A percentile compares a stretch with the other conserved stretches of the same genome.
These are phyloP conservation scores for Globisporangium cederbergense DNA, from an alignment of 352 stramenopile genomes.

Conservation along the genomic window DNA sequence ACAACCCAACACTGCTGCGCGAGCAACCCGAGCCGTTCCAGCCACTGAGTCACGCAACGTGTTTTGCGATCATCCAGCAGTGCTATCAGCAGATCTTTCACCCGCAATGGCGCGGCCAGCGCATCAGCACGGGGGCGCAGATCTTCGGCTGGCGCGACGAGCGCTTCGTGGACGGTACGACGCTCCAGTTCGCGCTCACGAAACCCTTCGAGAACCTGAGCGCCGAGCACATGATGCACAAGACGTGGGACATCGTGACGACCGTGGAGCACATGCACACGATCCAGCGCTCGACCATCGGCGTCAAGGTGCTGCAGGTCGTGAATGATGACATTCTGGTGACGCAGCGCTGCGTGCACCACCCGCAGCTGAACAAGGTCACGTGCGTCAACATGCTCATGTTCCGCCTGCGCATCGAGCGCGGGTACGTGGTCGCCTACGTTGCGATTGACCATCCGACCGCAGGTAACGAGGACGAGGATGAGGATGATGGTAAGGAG, in stretches of 20 bases:
- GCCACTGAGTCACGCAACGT: constrained; percentile 27
- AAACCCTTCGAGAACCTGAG: constrained; percentile 31
- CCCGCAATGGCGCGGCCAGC: constrained; percentile 30
- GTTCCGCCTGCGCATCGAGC: constrained; percentile 34
- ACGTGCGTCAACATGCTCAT: constrained; percentile 57
- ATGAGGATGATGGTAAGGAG: not conserved
- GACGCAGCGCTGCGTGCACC: constrained; percentile 42
- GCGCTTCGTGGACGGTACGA: constrained; percentile 46
- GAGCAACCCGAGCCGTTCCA: constrained; percentile 9
- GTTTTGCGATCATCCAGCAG: constrained; percentile 45
- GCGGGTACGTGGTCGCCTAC: constrained; percentile 46
- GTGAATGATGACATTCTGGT: constrained; percentile 48
- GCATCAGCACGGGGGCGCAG: constrained; percentile 37
- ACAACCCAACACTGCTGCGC: not conserved
- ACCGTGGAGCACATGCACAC: constrained; percentile 47
- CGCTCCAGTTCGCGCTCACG: constrained; percentile 41
- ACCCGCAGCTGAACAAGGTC: constrained; percentile 41
- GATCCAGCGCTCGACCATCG: constrained; percentile 47
- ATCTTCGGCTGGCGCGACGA: constrained; percentile 50
- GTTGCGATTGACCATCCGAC: constrained; percentile 36
- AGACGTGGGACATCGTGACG: constrained; percentile 52
- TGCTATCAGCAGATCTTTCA: constrained; percentile 52
- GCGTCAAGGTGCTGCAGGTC: constrained; percentile 42
- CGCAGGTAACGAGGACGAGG: constrained; percentile 1
- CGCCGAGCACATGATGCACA: constrained; percentile 35